Conservation (phyloP, 495 filamentous ascomycete genomes). For the Lasiosphaeria miniovina region DNA sequence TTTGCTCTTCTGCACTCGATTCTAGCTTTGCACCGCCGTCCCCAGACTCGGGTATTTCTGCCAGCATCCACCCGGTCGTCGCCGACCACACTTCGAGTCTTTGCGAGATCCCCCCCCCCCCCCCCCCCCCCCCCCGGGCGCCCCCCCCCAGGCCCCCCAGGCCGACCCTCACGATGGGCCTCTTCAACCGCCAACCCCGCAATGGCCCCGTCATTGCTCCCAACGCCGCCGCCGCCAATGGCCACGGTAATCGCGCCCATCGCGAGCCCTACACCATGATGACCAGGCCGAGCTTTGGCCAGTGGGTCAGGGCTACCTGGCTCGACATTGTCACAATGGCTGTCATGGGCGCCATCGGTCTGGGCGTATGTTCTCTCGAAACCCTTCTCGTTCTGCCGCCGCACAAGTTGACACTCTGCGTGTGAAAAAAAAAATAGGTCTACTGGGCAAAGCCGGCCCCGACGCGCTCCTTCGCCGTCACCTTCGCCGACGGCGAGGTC, state of each 20-base stretch:
- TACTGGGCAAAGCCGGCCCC: conserved; percentile 56
- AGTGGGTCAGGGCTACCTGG: conserved; percentile 57
- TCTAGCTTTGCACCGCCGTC: too few relatives aligned
- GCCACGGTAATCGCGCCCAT: conserved; percentile 7
- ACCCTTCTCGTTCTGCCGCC: neutral
- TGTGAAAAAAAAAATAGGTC: conserved; percentile 43
- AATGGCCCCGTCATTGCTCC: conserved; percentile 1
- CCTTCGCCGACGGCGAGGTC: conserved; percentile 55
- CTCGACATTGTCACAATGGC: conserved; percentile 58
- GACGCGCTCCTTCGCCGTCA: conserved; percentile 55
- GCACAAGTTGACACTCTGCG: neutral
- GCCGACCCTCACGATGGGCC: conserved; percentile 8
- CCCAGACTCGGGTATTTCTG: too few relatives aligned
- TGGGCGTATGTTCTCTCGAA: conserved; percentile 48
- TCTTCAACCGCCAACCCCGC: conserved; percentile 14
- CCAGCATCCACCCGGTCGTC: too few relatives aligned
- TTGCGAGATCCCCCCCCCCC: too few relatives aligned
- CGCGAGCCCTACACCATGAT: conserved; percentile 35
- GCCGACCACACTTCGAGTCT: too few relatives aligned
- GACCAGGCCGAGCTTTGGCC: conserved; percentile 47
- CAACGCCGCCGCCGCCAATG: conserved; percentile 5
- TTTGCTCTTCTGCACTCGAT: too few relatives aligned
- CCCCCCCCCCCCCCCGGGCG: too few relatives aligned
- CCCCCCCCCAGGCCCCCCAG: too few relatives aligned
- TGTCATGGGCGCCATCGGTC: conserved; percentile 54